These are phyloP conservation scores for Aspergillus sclerotioniger DNA, from an alignment of 495 filamentous ascomycete genomes.

Conservation along the genomic window DNA sequence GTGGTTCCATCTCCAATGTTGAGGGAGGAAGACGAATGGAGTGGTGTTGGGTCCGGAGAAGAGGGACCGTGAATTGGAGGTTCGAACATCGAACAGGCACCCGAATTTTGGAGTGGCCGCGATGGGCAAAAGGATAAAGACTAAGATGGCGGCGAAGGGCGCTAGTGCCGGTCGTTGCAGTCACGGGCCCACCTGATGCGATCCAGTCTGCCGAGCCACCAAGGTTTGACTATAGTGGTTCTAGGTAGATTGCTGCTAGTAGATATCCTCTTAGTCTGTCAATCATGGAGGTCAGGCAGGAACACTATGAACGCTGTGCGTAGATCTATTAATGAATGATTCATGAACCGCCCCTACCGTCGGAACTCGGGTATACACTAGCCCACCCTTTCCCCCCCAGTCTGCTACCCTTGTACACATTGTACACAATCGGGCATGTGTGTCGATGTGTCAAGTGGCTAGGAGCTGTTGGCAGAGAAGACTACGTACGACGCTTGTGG, in stretches of 20 bases:
- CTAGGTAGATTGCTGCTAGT: not conserved
- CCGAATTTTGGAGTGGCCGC: not conserved
- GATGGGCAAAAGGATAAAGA: not conserved
- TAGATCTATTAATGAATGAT: not conserved
- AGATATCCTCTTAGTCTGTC: not conserved
- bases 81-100: not conserved
- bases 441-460: not conserved
- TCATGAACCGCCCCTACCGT: not conserved
- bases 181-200: not conserved
- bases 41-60: not conserved
- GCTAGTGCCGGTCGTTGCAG: not conserved
- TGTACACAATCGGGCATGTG: too few relatives aligned
- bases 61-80: not conserved
- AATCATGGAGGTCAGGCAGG: not conserved
- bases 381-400: too few relatives aligned
- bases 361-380: not conserved
- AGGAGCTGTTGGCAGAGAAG: not conserved
- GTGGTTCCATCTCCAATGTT: too few relatives aligned
- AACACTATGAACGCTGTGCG: not conserved
- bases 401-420: not conserved
- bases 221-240: not conserved
- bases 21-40: not conserved
- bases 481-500: not conserved
- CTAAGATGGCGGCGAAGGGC: not conserved
- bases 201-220: not conserved